A percentile compares a stretch with the other conserved stretches of the same genome.
Evolutionary conservation across 1,284 basidiomycete genomes (phyloP).

Genomic region (Gomphus sp.): DNA sequence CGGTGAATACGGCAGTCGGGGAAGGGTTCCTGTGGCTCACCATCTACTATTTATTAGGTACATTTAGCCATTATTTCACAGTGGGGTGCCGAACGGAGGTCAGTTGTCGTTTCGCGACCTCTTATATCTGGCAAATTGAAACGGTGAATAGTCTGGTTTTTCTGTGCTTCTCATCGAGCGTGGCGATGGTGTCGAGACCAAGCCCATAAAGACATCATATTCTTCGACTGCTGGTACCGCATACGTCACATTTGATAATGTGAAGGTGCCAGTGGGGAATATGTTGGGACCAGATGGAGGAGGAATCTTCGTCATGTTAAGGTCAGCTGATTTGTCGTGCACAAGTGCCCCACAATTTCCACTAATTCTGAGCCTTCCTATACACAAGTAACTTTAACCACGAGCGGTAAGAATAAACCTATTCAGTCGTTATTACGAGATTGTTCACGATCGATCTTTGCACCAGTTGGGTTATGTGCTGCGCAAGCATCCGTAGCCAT

Average conservation of each 20-base stretch:
- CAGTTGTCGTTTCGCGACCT: background rate
- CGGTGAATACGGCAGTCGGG: conserved; percentile 19
- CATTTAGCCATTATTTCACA: conserved; percentile 28
- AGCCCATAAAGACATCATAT: conserved; percentile 44
- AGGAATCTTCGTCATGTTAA: conserved; percentile 39
- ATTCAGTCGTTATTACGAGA: background rate
- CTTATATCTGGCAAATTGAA: background rate
- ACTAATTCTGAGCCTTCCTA: background rate
- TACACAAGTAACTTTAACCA: conserved; percentile 20
- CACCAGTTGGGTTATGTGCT: conserved; percentile 27
- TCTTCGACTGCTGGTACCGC: conserved; percentile 37
- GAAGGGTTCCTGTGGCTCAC: background rate
- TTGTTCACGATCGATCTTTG: background rate
- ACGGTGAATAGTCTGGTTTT: conserved; percentile 25
- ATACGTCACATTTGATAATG: conserved; percentile 51
- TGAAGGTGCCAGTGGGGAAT: conserved; percentile 46
- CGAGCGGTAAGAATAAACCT: conserved; percentile 11
- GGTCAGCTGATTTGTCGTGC: background rate
- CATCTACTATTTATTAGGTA: background rate
- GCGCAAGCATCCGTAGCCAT: conserved; percentile 24
- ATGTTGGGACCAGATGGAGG: conserved; percentile 46
- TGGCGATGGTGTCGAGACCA: conserved; percentile 40
- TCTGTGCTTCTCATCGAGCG: conserved; percentile 44
- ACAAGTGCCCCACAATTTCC: background rate
- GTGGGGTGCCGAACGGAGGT: conserved; percentile 21